Base-by-base conservation (phyloP, 768 basidiomycete genomes). In the Pleurotus citrinopileatus region DNA sequence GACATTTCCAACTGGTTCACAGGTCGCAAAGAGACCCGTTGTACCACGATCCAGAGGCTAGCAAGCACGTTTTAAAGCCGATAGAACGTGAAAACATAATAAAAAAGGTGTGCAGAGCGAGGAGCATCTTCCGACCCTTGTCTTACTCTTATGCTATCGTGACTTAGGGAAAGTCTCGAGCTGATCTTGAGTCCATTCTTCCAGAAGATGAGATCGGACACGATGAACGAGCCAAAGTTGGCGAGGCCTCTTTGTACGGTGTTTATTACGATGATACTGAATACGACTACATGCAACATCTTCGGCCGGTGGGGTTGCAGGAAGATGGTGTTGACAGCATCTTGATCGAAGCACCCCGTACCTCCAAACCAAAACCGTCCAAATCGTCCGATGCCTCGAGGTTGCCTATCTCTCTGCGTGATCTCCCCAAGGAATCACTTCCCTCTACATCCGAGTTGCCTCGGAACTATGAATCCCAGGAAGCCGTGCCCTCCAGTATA, bases 281-380 rank as follows among this genome's bases (percentile, higher is more conserved):
- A 55, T 99, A 99, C 74, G 91, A 99, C 70, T 99, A 99, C 74
- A 94, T 98, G 91, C 89, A 95, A 67, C 97, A 99, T 71, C 81
- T 99, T 40, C 87, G 92, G 10, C 61, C 81, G 2, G 83, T 91
- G 46, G 92, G 91, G 3, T 63, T 81, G 10, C 80, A 86, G 54
- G 90, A 91, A 65, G 90, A 86, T 40, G 89, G 90, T 9, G 83
- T 89, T 6, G 92, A 94, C 34, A 88, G 84, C 55, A 72, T 91
- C 48, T 77, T 95, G 55, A 73, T 97, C 46, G 90, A 93, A 60
- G 89, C 89, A n/a, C 84, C 86, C 2, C 62, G 69, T 15, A 64
- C 71, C 13, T 65, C 73, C 3, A 74, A 74, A 58, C 61, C 56
- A 54, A 72, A 72, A 48, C 53, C 61, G 20, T 19, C 29, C 15